phyloP scores from a whole-genome alignment of 495 filamentous ascomycete species.

The Podospora conica region DNA sequence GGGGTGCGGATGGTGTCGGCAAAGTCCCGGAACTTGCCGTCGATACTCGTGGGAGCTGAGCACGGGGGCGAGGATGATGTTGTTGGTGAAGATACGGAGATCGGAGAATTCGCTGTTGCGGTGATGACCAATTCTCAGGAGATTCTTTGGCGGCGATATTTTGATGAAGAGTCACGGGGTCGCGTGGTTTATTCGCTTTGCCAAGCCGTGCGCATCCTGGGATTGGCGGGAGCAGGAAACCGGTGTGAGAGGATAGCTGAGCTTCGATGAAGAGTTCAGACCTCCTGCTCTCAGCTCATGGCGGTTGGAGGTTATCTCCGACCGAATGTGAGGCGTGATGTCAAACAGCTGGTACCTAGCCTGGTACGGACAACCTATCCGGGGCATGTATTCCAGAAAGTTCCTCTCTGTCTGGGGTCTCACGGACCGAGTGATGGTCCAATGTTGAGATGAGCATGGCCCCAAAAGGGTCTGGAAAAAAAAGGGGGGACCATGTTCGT shows the following conservation, averaged over 20 bases:
- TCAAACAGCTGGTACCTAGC: not conserved
- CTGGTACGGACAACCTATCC: not conserved
- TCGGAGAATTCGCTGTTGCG: not conserved
- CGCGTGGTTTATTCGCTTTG: not conserved
- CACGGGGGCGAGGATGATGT: not conserved
- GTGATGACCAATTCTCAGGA: not conserved
- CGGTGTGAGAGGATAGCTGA: not conserved
- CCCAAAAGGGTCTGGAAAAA: not conserved
- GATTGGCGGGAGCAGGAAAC: not conserved
- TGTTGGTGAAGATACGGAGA: not conserved
- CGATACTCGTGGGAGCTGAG: not conserved
- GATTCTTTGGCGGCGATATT: not conserved
- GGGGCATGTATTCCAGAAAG: not conserved
- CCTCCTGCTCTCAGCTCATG: not conserved
- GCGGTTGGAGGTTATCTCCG: not conserved
- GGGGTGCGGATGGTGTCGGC: too few species aligned
- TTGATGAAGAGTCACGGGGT: not conserved
- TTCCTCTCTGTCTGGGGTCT: not conserved
- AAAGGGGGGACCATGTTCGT: not conserved
- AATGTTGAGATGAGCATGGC: not conserved
- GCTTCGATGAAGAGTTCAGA: not conserved
- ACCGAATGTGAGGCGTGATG: not conserved
- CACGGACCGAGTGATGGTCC: not conserved
- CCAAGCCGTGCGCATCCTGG: not conserved
- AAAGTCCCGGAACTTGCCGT: not conserved